Evolutionary conservation across 257 asterid genomes (phyloP).

Genomic region (Solanum pennellii): DNA sequence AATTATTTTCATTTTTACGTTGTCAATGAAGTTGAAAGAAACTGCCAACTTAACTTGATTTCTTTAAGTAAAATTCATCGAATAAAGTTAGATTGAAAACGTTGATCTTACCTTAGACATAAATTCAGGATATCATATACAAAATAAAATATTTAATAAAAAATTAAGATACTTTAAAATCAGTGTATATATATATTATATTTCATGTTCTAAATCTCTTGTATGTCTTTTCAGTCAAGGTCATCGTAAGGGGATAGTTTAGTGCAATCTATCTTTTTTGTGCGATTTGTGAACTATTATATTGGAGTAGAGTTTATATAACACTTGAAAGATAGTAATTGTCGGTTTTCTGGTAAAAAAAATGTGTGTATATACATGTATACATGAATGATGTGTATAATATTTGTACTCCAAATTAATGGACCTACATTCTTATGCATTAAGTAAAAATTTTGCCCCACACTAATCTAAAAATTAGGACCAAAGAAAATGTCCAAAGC

Average conservation of each 20-base stretch:
- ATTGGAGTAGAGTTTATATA: too few relatives aligned
- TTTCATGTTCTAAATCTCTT: neutral
- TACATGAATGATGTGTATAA: slow-evolving; percentile 5
- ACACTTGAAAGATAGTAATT: neutral
- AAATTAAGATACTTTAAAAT: neutral
- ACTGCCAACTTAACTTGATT: neutral
- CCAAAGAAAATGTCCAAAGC: neutral
- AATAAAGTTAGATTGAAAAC: neutral
- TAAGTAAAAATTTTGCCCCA: slow-evolving; percentile 17
- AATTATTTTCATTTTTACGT: neutral
- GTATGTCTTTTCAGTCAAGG: neutral
- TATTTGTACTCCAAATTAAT: slow-evolving; percentile 20
- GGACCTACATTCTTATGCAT: slow-evolving; percentile 37
- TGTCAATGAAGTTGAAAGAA: neutral
- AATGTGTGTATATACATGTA: neutral
- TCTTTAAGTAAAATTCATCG: neutral
- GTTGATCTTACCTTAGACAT: neutral
- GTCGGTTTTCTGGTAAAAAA: fast-evolving
- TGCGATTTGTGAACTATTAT: neutral
- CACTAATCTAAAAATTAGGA: neutral
- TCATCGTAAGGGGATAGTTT: neutral
- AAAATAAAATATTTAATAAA: neutral
- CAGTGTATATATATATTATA: neutral
- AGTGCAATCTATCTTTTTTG: too few relatives aligned
- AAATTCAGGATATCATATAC: neutral